Evolutionary conservation across 1,284 basidiomycete species (phyloP).

Genomic region (Takashimella tepidaria): DNA sequence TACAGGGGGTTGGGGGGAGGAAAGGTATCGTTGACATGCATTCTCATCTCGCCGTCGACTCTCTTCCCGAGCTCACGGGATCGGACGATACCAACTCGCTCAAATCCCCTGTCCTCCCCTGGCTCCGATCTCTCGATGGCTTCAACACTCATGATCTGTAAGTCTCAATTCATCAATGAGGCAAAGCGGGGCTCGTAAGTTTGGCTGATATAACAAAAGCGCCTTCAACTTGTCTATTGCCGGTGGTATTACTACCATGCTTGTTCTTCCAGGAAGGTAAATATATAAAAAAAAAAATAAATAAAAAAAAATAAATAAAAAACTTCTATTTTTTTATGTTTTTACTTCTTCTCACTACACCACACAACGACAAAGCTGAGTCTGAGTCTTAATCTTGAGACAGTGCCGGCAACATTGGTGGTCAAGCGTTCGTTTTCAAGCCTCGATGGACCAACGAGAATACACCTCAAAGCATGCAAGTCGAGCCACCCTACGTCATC

Average conservation of each 20-base stretch:
- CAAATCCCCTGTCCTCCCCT: slow-evolving; percentile 48
- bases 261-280: slow-evolving; percentile 49
- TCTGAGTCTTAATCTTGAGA: too few relatives aligned
- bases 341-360: too few relatives aligned
- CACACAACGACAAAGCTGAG: too few relatives aligned
- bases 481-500: slow-evolving; percentile 48
- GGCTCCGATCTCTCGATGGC: slow-evolving; percentile 52
- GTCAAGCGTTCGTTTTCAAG: slow-evolving; percentile 53
- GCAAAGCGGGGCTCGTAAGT: not conserved
- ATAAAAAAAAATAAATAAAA: too few relatives aligned
- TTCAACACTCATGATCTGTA: slow-evolving; percentile 53
- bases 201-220: not conserved
- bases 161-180: too few relatives aligned
- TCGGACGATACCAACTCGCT: slow-evolving; percentile 46
- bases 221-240: slow-evolving; percentile 50
- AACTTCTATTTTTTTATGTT: too few relatives aligned
- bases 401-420: slow-evolving; percentile 42
- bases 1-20: too few relatives aligned
- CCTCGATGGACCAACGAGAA: slow-evolving; percentile 47
- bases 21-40: slow-evolving; percentile 66
- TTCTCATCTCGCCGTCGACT: slow-evolving; percentile 68
- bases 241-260: slow-evolving; percentile 53
- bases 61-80: slow-evolving; percentile 57
- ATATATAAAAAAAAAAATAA: too few relatives aligned
- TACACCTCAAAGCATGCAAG: slow-evolving; percentile 47